These are phyloP conservation scores for Neofusicoccum kwambonambiense DNA, from an alignment of 2,329 filamentous ascomycete species.

Conservation along the genomic window DNA sequence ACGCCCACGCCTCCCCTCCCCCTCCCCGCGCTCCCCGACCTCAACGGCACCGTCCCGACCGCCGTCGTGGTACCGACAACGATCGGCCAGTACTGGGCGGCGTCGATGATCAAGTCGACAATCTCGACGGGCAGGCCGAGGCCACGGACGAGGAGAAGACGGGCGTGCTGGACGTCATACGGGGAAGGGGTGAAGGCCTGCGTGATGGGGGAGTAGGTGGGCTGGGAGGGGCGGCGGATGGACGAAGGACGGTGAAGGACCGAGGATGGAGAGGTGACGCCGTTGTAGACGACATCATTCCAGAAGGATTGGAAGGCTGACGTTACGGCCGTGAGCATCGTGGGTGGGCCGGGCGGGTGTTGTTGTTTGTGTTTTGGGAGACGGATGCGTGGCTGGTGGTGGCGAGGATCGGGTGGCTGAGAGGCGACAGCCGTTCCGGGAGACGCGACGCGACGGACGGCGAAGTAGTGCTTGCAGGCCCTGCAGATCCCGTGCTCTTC, in stretches of 20 bases:
- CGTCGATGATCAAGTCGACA: slow-evolving; percentile 11
- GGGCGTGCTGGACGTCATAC: not conserved
- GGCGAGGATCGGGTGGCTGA: not conserved
- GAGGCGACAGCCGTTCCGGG: too few relatives aligned
- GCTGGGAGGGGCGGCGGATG: not conserved
- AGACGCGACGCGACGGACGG: not conserved
- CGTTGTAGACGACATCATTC: not conserved
- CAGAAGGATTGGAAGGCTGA: not conserved
- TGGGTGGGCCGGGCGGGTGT: not conserved
- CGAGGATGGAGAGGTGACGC: not conserved
- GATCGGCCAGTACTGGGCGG: slow-evolving; percentile 12
- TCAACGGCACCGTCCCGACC: not conserved
- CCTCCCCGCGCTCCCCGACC: not conserved
- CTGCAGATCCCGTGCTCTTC: not conserved
- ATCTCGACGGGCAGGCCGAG: slow-evolving; percentile 10
- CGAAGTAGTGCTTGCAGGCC: not conserved
- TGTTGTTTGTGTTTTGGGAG: not conserved
- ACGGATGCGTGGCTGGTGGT: not conserved
- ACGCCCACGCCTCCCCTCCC: not conserved
- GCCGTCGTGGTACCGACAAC: not conserved
- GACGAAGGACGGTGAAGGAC: not conserved
- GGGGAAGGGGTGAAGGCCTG: not conserved
- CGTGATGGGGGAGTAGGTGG: not conserved
- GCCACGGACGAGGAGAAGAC: not conserved
- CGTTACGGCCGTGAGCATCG: not conserved